A percentile compares a stretch with the other conserved stretches of the same genome.
Conservation (phyloP, 1,284 basidiomycete genomes). For the Grifola frondosa region DNA sequence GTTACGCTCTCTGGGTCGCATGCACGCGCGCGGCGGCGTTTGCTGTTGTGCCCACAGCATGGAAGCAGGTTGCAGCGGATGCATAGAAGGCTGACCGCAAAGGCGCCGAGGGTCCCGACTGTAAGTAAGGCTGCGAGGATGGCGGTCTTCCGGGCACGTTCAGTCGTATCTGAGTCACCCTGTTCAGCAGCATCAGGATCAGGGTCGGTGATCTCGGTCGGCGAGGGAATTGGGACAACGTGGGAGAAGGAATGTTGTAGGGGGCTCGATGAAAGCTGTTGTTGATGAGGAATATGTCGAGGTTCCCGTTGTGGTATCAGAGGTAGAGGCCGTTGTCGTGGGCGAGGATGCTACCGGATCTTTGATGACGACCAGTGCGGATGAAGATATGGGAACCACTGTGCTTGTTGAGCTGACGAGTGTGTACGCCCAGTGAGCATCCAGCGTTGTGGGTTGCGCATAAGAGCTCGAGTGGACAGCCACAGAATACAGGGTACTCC, state of each 20-base stretch:
- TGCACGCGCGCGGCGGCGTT: slow-evolving; percentile 4
- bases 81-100: slow-evolving; percentile 26
- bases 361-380: no score
- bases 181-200: slow-evolving; percentile 10
- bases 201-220: slow-evolving; percentile 13
- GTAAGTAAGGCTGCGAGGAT: slow-evolving; percentile 29
- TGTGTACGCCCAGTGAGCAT: no score
- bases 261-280: background rate
- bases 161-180: slow-evolving; percentile 13
- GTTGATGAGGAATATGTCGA: no score
- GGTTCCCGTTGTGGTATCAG: no score
- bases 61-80: slow-evolving; percentile 24
- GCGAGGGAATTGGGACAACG: background rate
- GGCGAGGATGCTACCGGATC: no score
- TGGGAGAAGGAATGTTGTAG: background rate
- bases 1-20: slow-evolving; percentile 6
- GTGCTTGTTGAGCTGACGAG: no score
- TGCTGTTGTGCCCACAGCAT: slow-evolving; percentile 12
- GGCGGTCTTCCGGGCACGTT: slow-evolving; percentile 23
- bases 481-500: no score
- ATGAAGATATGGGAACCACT: no score
- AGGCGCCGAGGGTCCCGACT: slow-evolving; percentile 22
- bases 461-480: no score
- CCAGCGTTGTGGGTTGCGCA: no score
- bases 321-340: no score